Evolutionary conservation across 2,329 filamentous ascomycete genomes (phyloP).

Genomic region (Phyllachora maydis): DNA sequence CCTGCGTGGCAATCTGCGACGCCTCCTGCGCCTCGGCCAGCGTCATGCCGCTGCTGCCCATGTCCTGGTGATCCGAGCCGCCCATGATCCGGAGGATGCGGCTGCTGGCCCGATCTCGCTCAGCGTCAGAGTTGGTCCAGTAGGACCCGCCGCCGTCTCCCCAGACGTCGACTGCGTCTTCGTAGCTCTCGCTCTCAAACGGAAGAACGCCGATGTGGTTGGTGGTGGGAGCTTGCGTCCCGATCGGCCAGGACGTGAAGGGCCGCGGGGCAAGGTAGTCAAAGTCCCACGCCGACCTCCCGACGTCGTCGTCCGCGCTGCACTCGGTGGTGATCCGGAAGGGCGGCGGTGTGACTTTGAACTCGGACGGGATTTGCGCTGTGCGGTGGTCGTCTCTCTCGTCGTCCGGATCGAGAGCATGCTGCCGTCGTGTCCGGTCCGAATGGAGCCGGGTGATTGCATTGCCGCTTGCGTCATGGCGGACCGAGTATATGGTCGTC

Average conservation of each 20-base stretch:
- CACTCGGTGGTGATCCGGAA: conserved; percentile 38
- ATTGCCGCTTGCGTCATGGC: conserved; percentile 29
- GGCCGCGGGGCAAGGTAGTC: too few relatives aligned
- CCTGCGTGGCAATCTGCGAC: conserved; percentile 30
- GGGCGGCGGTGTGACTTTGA: conserved; percentile 22
- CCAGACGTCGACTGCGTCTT: conserved; percentile 10
- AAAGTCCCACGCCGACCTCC: too few relatives aligned
- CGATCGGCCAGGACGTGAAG: conserved; percentile 3
- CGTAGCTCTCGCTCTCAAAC: conserved; percentile 26
- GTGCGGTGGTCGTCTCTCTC: conserved; percentile 21
- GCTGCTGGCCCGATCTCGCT: too few relatives aligned
- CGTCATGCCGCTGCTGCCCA: conserved; percentile 9
- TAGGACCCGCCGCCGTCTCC: conserved; percentile 2
- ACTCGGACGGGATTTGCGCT: conserved; percentile 36
- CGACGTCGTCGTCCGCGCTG: conserved; percentile 32
- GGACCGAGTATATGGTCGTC: conserved; percentile 31
- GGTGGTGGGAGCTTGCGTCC: conserved; percentile 21
- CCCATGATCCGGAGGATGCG: too few relatives aligned
- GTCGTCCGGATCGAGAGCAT: conserved; percentile 20
- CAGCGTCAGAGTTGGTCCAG: conserved; percentile 5
- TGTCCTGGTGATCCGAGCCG: conserved; percentile 6
- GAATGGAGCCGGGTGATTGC: too few relatives aligned
- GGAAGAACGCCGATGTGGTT: conserved; percentile 32
- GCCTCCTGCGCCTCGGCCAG: conserved; percentile 22
- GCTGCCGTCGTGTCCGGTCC: too few relatives aligned